Conservation (phyloP, 1,284 basidiomycete species). For the Phellinidium pouzarii region DNA sequence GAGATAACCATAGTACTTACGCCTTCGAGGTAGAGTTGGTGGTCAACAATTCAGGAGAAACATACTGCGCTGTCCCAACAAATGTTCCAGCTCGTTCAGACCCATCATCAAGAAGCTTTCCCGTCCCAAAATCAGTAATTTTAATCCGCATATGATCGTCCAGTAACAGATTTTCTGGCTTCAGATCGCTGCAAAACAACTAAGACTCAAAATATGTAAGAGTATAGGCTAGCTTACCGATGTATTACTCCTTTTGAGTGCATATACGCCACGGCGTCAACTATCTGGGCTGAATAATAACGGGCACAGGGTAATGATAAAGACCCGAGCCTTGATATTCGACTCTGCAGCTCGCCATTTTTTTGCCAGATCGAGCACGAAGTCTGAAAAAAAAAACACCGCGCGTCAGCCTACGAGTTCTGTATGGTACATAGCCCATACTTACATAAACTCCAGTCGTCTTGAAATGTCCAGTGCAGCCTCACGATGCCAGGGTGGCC, state of each 20-base stretch:
- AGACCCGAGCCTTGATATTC: constrained; percentile 77
- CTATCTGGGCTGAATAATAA: constrained; percentile 83
- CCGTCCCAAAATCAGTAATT: constrained; percentile 96
- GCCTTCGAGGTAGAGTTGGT: constrained; percentile 68
- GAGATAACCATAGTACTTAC: constrained; percentile 30
- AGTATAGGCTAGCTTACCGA: constrained; percentile 39
- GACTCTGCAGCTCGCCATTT: constrained; percentile 85
- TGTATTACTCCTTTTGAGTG: constrained; percentile 86
- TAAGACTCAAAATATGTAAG: constrained; percentile 6
- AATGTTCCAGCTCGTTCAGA: constrained; percentile 70
- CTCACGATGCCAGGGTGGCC: constrained; percentile 81
- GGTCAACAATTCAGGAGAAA: constrained; percentile 86
- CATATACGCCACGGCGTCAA: constrained; percentile 86
- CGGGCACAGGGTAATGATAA: constrained; percentile 68
- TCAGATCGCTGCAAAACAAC: constrained; percentile 56
- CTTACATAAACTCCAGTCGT: constrained; percentile 78
- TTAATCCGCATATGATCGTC: constrained; percentile 84
- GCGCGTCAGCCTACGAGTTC: constrained; percentile 10
- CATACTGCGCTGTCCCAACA: constrained; percentile 96
- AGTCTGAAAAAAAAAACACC: constrained; percentile 48
- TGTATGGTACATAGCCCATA: constrained; percentile 21
- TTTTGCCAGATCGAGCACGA: constrained; percentile 83
- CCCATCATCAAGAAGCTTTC: constrained; percentile 70
- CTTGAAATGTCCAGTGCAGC: constrained; percentile 80
- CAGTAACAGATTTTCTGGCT: constrained; percentile 90